A percentile compares a stretch with the other conserved stretches of the same genome.
phyloP scores from a whole-genome alignment of 805 yeast genomes.

The Lachancea fermentati region DNA sequence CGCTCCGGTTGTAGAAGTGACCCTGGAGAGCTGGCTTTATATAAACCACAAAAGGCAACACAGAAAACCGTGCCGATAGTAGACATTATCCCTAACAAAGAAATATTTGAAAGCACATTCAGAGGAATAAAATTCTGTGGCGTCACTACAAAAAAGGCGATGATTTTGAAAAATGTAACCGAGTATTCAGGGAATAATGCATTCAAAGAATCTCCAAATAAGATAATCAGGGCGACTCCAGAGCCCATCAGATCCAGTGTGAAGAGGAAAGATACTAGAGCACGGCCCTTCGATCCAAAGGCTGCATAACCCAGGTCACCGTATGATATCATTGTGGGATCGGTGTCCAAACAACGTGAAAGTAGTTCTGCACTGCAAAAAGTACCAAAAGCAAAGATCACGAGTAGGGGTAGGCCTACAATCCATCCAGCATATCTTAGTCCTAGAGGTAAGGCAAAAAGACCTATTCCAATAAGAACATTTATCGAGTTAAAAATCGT shows the following conservation, averaged over 20 bases:
- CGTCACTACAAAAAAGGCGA: slow-evolving; percentile 65
- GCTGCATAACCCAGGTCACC: slow-evolving; percentile 88
- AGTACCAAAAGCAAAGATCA: slow-evolving; percentile 60
- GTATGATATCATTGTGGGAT: slow-evolving; percentile 74
- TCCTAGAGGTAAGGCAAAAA: slow-evolving; percentile 68
- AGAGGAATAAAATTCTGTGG: slow-evolving; percentile 81
- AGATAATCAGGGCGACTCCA: slow-evolving; percentile 73
- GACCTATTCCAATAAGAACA: slow-evolving; percentile 70
- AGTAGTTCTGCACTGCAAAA: slow-evolving; percentile 72
- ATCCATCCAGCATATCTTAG: slow-evolving; percentile 65
- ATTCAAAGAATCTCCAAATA: slow-evolving; percentile 80
- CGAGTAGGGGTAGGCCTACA: slow-evolving; percentile 54
- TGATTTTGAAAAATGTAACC: slow-evolving; percentile 51
- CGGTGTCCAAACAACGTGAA: slow-evolving; percentile 72
- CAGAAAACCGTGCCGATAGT: slow-evolving; percentile 59
- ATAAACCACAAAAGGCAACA: slow-evolving; percentile 58
- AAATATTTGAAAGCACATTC: slow-evolving; percentile 61
- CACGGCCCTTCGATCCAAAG: slow-evolving; percentile 70
- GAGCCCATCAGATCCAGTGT: slow-evolving; percentile 74
- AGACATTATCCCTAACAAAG: slow-evolving; percentile 64
- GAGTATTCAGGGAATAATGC: slow-evolving; percentile 56
- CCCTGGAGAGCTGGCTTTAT: slow-evolving; percentile 62
- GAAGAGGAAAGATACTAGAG: slow-evolving; percentile 66
- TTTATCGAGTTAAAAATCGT: slow-evolving; percentile 75
- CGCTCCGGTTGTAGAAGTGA: slow-evolving; percentile 60